Base-by-base conservation (phyloP, 331 rosid genomes). In the Acacia concinna region DNA sequence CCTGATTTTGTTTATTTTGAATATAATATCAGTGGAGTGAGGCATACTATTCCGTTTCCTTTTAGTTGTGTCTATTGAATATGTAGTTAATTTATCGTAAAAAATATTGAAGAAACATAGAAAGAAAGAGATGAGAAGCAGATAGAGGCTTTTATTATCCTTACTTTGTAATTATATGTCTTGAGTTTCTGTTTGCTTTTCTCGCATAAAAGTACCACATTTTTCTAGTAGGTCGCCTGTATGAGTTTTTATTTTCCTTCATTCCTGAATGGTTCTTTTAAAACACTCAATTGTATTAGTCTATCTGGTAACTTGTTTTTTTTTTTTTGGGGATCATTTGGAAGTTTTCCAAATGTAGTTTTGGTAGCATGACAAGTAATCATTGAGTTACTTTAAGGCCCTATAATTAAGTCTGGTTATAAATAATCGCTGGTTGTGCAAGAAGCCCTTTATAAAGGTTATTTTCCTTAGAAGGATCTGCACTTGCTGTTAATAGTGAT, bases 401-500 rank as follows among this genome's bases (percentile, higher is more conserved):
- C 43, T 4, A 54, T 37, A 34, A 72, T 80, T 74, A 59, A 65
- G 64, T 56, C 70, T 77, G 65, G 74, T 44, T 38, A 57, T 66
- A 74, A 14, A 71, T 81, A 25, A 88, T 70, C 77, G 62, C 84
- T 92, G 99, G 99, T 95, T 82, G 97, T 92, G 81, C 96, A 87
- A 86, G 94, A 91, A 74, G 88, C 96, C 51, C 91, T 92, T 56
- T 92, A 90, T 78, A 91, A 85, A 81, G 96, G 97, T 86, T 85
- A 77, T 47, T 75, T 95, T 81, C 84, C 86, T 11, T 96, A 84
- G 85, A 80, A 80, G 63, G 93, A 91, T 86, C 97, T 47, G 98
- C 97, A 14, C 88, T 95, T 62, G 97, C 97, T 82, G 96, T 92
- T 64, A 92, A 97, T 54, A 88, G 92, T 75, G 98, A 96, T 82